Percentiles rank a stretch among this genome's conserved stretches.
Evolutionary conservation across 2,329 filamentous ascomycete species (phyloP).

Genomic region (Ophiostoma sp.): DNA sequence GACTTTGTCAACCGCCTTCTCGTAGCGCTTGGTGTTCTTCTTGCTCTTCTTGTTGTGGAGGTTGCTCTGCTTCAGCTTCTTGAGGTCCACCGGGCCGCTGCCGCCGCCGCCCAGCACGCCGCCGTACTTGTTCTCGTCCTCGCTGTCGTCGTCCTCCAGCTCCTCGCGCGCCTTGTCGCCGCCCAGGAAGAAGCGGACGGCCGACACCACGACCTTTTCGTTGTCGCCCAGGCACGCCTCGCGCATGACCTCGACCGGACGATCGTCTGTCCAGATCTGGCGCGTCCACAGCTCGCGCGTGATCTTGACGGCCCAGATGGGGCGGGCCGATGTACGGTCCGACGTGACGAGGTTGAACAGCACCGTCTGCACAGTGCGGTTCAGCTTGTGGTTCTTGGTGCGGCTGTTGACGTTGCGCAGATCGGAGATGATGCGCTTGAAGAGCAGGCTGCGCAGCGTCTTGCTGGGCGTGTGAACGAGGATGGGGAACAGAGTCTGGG

Average conservation of each 20-base stretch:
- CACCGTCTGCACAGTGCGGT: slow-evolving; percentile 87
- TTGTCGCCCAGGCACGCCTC: slow-evolving; percentile 84
- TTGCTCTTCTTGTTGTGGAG: slow-evolving; percentile 96
- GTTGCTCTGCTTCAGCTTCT: slow-evolving; percentile 74
- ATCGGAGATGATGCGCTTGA: slow-evolving; percentile 84
- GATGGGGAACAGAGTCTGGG: slow-evolving; percentile 86
- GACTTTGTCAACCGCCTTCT: slow-evolving; percentile 74
- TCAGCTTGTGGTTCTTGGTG: slow-evolving; percentile 83
- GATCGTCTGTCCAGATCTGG: slow-evolving; percentile 87
- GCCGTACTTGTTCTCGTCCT: slow-evolving; percentile 55
- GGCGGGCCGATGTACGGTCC: slow-evolving; percentile 77
- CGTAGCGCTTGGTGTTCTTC: slow-evolving; percentile 74
- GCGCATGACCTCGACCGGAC: slow-evolving; percentile 97
- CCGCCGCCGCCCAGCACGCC: slow-evolving; percentile 25
- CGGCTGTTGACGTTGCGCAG: slow-evolving; percentile 83
- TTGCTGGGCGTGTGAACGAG: slow-evolving; percentile 86
- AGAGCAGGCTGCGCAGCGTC: slow-evolving; percentile 75
- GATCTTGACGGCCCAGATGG: slow-evolving; percentile 92
- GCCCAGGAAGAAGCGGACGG: slow-evolving; percentile 89
- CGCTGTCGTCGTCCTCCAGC: slow-evolving; percentile 79
- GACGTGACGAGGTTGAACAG: slow-evolving; percentile 86
- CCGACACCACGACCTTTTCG: slow-evolving; percentile 83
- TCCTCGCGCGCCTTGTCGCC: slow-evolving; percentile 95
- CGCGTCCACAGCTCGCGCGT: slow-evolving; percentile 94
- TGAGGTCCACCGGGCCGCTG: slow-evolving; percentile 58